Conservation (phyloP, 2,329 filamentous ascomycete genomes). For the Penicillium sp. region DNA sequence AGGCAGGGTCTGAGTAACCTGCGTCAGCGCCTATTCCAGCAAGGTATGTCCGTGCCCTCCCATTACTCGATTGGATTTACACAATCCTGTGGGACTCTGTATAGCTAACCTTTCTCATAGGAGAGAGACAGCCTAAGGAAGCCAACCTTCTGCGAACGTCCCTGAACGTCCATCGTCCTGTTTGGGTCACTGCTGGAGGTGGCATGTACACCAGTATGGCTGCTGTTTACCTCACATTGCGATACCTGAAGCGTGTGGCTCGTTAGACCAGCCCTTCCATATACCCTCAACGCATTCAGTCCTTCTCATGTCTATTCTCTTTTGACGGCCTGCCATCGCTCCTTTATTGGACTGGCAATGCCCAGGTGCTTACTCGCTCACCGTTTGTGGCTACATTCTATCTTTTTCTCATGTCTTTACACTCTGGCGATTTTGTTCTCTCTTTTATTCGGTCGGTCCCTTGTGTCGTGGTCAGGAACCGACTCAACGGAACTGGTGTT, state of each 20-base stretch:
- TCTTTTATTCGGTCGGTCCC: slow-evolving; percentile 17
- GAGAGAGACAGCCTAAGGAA: slow-evolving; percentile 32
- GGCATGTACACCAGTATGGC: slow-evolving; percentile 35
- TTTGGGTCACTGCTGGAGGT: slow-evolving; percentile 35
- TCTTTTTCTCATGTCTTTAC: slow-evolving; percentile 9
- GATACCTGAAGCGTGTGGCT: slow-evolving; percentile 29
- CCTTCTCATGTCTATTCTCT: slow-evolving; percentile 1
- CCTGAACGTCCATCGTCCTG: slow-evolving; percentile 33
- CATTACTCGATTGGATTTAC: neutral
- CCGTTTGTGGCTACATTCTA: neutral
- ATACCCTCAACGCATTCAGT: neutral
- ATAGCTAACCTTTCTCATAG: slow-evolving; percentile 15
- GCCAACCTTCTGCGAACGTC: slow-evolving; percentile 32
- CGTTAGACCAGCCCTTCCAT: slow-evolving; percentile 7
- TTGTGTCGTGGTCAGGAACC: slow-evolving; percentile 15
- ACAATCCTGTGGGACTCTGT: neutral
- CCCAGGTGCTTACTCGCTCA: neutral
- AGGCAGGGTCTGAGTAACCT: slow-evolving; percentile 27
- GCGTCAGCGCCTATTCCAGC: slow-evolving; percentile 28
- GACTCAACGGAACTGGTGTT: slow-evolving; percentile 18
- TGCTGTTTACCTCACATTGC: slow-evolving; percentile 35
- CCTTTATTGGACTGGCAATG: too few species aligned
- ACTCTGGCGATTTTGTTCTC: slow-evolving; percentile 9
- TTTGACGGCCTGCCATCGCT: neutral
- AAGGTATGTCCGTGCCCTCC: slow-evolving; percentile 18